Conservation (phyloP, 2,329 filamentous ascomycete species). For the Diaporthe eres region DNA sequence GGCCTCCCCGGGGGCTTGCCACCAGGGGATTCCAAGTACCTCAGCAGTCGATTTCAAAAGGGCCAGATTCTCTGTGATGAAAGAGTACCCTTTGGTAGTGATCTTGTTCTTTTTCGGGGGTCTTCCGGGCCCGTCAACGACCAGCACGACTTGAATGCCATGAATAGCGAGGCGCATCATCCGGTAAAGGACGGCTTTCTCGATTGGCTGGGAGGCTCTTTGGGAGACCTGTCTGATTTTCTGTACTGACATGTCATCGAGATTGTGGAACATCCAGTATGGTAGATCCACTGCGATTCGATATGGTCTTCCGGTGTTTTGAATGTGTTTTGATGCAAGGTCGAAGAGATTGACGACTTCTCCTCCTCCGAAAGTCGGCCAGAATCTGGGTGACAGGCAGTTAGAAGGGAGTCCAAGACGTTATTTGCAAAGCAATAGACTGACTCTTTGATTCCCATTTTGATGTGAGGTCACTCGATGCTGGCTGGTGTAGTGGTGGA, state of each 20-base stretch:
- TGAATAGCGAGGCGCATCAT: not conserved
- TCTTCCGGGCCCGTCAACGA: not conserved
- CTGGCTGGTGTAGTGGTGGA: too few relatives aligned
- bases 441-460: not conserved
- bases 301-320: not conserved
- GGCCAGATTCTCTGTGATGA: not conserved
- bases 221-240: not conserved
- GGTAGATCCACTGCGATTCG: conserved; percentile 7
- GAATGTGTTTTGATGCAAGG: not conserved
- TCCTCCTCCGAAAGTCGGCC: not conserved
- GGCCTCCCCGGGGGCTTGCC: conserved; percentile 85
- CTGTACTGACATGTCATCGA: not conserved
- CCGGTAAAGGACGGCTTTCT: conserved; percentile 3
- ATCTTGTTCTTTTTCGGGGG: not conserved
- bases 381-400: not conserved
- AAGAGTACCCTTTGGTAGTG: not conserved
- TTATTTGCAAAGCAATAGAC: not conserved
- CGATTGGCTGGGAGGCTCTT: not conserved
- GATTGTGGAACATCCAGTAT: not conserved
- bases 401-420: not conserved
- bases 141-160: not conserved
- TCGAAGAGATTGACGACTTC: conserved; percentile 1
- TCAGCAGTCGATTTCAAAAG: not conserved
- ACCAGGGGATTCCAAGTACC: not conserved
- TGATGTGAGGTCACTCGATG: not conserved